Percentiles rank a stretch among this genome's conserved stretches.
phyloP scores from a whole-genome alignment of 116 monocot genomes.

The Iris pallida region DNA sequence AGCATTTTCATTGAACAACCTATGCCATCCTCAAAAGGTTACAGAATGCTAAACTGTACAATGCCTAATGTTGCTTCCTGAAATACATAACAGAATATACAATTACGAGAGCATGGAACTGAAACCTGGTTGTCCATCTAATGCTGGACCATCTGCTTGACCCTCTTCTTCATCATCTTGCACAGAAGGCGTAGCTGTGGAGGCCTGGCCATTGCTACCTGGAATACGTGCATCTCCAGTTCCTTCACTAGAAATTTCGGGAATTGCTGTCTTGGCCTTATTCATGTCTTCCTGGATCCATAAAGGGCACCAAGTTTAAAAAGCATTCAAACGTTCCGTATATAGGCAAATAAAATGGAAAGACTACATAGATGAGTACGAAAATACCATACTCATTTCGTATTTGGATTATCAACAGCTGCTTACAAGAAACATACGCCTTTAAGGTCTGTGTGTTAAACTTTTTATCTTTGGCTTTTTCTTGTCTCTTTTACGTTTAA shows the following conservation, averaged over 20 bases:
- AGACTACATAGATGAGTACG: too few species aligned
- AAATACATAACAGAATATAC: not conserved
- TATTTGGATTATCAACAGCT: too few species aligned
- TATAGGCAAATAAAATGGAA: too few species aligned
- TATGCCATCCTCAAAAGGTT: not conserved
- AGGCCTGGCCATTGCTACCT: conserved; percentile 15
- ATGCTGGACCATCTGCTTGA: conserved; percentile 28
- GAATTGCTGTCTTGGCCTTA: too few species aligned
- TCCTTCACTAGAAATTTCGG: not conserved
- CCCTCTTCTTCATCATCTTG: conserved; percentile 47
- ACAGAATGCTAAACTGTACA: not conserved
- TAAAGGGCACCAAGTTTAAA: too few species aligned
- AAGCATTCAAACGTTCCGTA: too few species aligned
- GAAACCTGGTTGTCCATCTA: conserved; percentile 29
- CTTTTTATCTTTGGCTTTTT: too few species aligned
- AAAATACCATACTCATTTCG: too few species aligned
- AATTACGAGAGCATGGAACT: not conserved
- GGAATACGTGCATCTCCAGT: not conserved
- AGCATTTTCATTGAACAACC: not conserved
- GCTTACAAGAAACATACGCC: too few species aligned
- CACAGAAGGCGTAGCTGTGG: conserved; percentile 5
- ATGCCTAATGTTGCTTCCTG: not conserved
- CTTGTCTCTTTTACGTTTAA: too few species aligned
- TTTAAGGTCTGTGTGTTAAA: too few species aligned
- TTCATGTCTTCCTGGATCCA: too few species aligned